Conservation (phyloP, 2,329 filamentous ascomycete genomes). For the Sclerotinia glacialis region DNA sequence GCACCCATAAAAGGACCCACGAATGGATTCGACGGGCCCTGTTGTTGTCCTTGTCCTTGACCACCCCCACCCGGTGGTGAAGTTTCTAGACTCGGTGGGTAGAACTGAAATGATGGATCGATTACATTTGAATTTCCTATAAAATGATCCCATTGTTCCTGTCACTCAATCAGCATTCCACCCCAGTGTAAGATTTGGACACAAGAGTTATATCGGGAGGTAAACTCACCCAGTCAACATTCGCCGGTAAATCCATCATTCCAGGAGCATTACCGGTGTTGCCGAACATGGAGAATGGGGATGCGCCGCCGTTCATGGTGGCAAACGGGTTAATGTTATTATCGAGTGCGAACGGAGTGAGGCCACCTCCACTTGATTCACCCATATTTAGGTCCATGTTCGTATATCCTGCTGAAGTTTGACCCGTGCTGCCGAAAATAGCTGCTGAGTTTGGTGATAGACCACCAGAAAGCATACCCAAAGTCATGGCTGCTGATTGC, state of each 20-base stretch:
- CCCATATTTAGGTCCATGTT: constrained; percentile 37
- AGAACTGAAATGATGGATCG: constrained; percentile 38
- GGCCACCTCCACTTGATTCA: constrained; percentile 40
- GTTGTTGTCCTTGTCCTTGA: constrained; percentile 14
- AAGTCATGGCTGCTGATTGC: constrained; percentile 64
- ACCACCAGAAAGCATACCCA: constrained; percentile 65
- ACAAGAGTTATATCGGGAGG: constrained; percentile 11
- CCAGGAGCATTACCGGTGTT: constrained; percentile 44
- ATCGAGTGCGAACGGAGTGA: constrained; percentile 43
- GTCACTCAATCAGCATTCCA: constrained; percentile 19
- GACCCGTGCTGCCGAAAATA: constrained; percentile 39
- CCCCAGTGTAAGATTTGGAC: neutral
- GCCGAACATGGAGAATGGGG: constrained; percentile 54
- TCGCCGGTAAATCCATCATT: constrained; percentile 54
- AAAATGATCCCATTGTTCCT: constrained; percentile 69
- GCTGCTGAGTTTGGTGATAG: constrained; percentile 47
- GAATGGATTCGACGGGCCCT: constrained; percentile 28
- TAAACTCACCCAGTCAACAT: constrained; percentile 59
- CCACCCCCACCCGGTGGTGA: constrained; percentile 26
- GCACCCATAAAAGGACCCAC: constrained; percentile 40
- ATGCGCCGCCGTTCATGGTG: constrained; percentile 29
- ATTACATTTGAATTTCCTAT: constrained; percentile 54
- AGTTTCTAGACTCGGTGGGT: constrained; percentile 32
- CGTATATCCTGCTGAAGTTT: constrained; percentile 36
- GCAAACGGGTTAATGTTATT: constrained; percentile 34